A percentile compares a stretch with the other conserved stretches of the same genome.
Conservation (phyloP, 2,329 filamentous ascomycete species). For the Diaporthe amygdali region DNA sequence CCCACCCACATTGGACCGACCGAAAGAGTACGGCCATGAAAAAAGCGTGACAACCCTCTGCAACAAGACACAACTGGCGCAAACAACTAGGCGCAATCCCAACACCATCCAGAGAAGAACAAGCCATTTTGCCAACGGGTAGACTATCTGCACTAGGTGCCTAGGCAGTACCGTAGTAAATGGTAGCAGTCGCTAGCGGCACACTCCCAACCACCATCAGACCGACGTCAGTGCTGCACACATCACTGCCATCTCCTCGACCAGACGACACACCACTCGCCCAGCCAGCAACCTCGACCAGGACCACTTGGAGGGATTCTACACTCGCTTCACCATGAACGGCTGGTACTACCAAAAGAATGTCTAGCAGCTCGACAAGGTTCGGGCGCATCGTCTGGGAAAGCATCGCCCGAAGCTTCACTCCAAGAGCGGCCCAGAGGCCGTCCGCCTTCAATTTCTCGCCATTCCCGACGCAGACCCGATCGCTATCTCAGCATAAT, state of each 20-base stretch:
- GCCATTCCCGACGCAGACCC: constrained; percentile 34
- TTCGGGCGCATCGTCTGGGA: constrained; percentile 25
- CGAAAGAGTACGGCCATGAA: not conserved
- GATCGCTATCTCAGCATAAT: constrained; percentile 34
- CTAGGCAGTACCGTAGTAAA: too few species aligned
- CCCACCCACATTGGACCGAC: not conserved
- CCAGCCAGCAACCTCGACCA: not conserved
- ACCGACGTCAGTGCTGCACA: constrained; percentile 7
- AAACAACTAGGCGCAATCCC: not conserved
- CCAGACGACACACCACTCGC: not conserved
- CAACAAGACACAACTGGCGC: not conserved
- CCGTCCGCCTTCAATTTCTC: constrained; percentile 31
- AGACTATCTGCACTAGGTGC: not conserved
- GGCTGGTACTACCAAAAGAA: constrained; percentile 1
- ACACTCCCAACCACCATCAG: constrained; percentile 10
- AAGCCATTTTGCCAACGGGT: not conserved
- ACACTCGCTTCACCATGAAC: constrained; percentile 21
- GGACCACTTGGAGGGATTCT: not conserved
- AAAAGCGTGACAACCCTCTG: not conserved
- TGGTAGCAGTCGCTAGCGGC: constrained; percentile 4
- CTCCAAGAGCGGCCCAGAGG: constrained; percentile 12
- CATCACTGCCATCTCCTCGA: not conserved
- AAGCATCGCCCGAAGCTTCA: constrained; percentile 16
- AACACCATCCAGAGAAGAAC: not conserved
- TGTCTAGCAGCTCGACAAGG: constrained; percentile 25